Percentiles rank a stretch among this genome's conserved stretches.
Conservation (phyloP, 495 filamentous ascomycete genomes). For the Xylaria castorea region DNA sequence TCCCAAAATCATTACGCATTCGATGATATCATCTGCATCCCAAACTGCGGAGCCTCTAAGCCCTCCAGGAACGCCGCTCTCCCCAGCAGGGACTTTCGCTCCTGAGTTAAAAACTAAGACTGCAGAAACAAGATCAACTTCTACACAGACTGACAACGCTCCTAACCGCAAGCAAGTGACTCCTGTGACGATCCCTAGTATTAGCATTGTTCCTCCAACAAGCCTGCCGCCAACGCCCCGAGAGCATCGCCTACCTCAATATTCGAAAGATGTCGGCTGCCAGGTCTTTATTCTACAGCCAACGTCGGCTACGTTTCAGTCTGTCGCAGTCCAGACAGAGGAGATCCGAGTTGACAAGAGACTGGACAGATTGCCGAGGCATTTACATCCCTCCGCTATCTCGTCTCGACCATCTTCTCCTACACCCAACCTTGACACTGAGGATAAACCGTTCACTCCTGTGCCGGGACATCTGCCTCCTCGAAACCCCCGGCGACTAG, state of each 20-base stretch:
- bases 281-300: constrained; percentile 54
- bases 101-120: constrained; percentile 32
- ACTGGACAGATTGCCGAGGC: constrained; percentile 73
- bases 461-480: constrained; percentile 58
- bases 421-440: constrained; percentile 39
- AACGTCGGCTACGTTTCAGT: constrained; percentile 56
- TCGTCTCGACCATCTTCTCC: constrained; percentile 62
- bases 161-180: constrained; percentile 41
- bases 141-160: constrained; percentile 72
- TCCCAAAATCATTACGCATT: constrained; percentile 35
- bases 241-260: constrained; percentile 59
- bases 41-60: constrained; percentile 76
- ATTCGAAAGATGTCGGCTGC: constrained; percentile 63
- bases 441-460: constrained; percentile 54
- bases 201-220: constrained; percentile 65
- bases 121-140: constrained; percentile 54
- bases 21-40: constrained; percentile 74
- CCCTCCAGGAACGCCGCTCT: constrained; percentile 71
- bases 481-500: constrained; percentile 58
- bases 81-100: constrained; percentile 45
- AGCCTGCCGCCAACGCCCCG: constrained; percentile 60
- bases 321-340: constrained; percentile 85
- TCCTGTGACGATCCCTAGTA: constrained; percentile 61
- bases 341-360: constrained; percentile 81
- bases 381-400: constrained; percentile 77